Evolutionary conservation across 1,139 yeast genomes (phyloP), one percentile per base, ranked within the genome.

Genomic region (Kodamaea anthophila): DNA sequence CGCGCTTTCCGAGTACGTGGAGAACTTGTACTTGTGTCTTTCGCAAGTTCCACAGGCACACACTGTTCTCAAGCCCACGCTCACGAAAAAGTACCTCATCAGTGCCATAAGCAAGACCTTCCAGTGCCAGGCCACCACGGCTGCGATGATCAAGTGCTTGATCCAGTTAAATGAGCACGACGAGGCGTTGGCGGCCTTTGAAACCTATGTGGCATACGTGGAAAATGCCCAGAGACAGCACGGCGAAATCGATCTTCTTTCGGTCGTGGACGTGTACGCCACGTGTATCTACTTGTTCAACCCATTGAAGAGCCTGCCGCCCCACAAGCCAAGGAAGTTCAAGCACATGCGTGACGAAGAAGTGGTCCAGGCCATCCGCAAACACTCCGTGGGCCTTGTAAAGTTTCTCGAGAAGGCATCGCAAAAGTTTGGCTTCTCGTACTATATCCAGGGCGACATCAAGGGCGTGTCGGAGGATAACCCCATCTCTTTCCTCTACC

Each of bases 161-260:
- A 44, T 65, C 14, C 64, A 60, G 21, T 46, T 57, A 31, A 44
- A 50, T 10, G 69, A 65, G 39, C 59, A 49, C 34, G 72, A 66
- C 37, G 72, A 66, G 40, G 72, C 72, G 0, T 50, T 59, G 33
- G 67, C 66, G 5, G 70, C 66, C 0, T 59, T 65, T 34, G 57
- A 55, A 18, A 64, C 71, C 1, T 64, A 55, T 34, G 43, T 52
- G 5, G 44, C 44, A 20, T 66, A 66, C 39, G 35, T 59, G 10
- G 55, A 56, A 14, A 60, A 55, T 26, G 65, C 60, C 15, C 51
- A 56, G 36, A 54, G 54, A 25, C 65, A 60, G 23, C 47, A 49
- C 11, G 69, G 70, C 2, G 30, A 41, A 11, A 46, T 60, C 20
- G 65, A 66, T 35, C 44, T 65, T 10, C 46, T 66, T 24, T 43